phyloP scores from a whole-genome alignment of 805 yeast species.

The Cyberlindnera euphorbiiphila region DNA sequence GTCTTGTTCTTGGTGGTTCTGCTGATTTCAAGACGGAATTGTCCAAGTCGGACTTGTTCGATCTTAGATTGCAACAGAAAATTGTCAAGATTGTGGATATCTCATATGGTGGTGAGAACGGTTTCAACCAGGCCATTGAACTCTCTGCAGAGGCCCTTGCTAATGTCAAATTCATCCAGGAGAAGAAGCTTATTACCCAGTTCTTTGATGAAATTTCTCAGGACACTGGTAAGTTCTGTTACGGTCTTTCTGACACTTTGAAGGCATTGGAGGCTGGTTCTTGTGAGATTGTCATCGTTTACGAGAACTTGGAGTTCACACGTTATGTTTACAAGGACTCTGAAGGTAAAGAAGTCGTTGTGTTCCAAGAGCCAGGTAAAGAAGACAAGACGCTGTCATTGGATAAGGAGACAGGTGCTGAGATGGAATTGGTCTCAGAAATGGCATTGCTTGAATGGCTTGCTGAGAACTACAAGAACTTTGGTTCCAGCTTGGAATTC shows the following conservation, averaged over 20 bases:
- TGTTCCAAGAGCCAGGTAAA: constrained; percentile 67
- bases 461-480: constrained; percentile 91
- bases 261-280: constrained; percentile 97
- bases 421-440: constrained; percentile 86
- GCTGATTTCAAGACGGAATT: constrained; percentile 98
- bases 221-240: constrained; percentile 96
- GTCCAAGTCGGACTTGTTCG: constrained; percentile 89
- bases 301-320: constrained; percentile 82
- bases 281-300: constrained; percentile 86
- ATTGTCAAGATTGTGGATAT: constrained; percentile 92
- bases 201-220: constrained; percentile 97
- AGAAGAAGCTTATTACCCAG: constrained; percentile 86
- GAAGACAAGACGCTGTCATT: constrained; percentile 71
- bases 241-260: constrained; percentile 93
- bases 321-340: constrained; percentile 82
- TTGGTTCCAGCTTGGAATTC: constrained; percentile 94
- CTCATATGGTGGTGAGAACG: constrained; percentile 99
- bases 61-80: constrained; percentile 80
- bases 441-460: constrained; percentile 92
- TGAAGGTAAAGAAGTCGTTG: constrained; percentile 74
- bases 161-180: constrained; percentile 96
- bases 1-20: constrained; percentile 95
- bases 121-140: constrained; percentile 98
- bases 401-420: constrained; percentile 84
- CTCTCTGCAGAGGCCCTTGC: constrained; percentile 95